Conservation (phyloP, 192 early-diverging fungal species). For the Linnemannia hyalina region DNA sequence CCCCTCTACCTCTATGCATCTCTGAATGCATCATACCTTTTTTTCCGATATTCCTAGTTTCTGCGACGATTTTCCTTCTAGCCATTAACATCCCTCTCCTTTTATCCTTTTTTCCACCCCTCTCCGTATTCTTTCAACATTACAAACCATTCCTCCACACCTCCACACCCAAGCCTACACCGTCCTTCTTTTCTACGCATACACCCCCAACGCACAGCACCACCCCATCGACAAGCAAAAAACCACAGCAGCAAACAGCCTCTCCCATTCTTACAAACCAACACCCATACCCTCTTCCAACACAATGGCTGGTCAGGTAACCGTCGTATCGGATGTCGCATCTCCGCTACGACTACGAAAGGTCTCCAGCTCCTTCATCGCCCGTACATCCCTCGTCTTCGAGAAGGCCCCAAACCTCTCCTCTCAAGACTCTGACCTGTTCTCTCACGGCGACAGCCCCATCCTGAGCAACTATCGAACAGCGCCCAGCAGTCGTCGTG, state of each 20-base stretch:
- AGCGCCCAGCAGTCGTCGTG: not conserved
- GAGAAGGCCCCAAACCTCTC: not conserved
- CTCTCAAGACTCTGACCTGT: not conserved
- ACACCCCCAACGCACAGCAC: too few relatives aligned
- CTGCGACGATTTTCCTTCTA: not conserved
- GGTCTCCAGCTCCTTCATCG: conserved; percentile 20
- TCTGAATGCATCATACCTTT: not conserved
- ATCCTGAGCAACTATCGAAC: not conserved
- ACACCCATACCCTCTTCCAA: too few relatives aligned
- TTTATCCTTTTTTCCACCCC: not conserved
- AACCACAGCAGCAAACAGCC: too few relatives aligned
- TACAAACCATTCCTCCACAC: not conserved
- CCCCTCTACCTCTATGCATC: not conserved
- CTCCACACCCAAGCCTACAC: not conserved
- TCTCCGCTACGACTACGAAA: conserved; percentile 18
- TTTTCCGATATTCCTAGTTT: not conserved
- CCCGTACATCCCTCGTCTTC: conserved; percentile 2
- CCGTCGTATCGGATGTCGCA: conserved; percentile 10
- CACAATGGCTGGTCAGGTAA: not conserved
- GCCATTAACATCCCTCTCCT: not conserved
- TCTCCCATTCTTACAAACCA: too few relatives aligned
- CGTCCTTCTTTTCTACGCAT: too few relatives aligned
- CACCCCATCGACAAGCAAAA: too few relatives aligned
- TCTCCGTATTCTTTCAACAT: not conserved
- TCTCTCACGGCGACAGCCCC: not conserved